These are phyloP conservation scores for Cryomyces antarcticus DNA, from an alignment of 495 filamentous ascomycete species.

Conservation along the genomic window DNA sequence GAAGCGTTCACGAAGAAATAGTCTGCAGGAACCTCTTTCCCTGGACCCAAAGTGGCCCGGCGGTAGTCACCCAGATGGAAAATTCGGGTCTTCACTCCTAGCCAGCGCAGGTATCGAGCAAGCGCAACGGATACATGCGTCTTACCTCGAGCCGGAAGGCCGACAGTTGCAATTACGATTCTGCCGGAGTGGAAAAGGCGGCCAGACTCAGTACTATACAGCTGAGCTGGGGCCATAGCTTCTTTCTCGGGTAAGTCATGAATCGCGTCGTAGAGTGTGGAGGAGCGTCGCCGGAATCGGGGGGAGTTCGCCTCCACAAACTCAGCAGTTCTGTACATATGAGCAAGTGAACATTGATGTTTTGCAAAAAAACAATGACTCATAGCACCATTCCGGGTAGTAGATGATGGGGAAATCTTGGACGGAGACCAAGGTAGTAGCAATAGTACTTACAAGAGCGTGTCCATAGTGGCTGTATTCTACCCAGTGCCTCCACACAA, in stretches of 20 bases:
- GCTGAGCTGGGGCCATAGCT: constrained; percentile 81
- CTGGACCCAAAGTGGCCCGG: constrained; percentile 68
- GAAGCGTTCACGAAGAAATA: constrained; percentile 96
- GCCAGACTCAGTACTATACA: constrained; percentile 95
- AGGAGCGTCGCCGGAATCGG: constrained; percentile 67
- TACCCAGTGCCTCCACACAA: too few relatives aligned
- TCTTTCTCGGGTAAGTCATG: constrained; percentile 76
- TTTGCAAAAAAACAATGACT: neutral
- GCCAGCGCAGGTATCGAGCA: constrained; percentile 88
- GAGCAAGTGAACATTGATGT: neutral
- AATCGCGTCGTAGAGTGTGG: constrained; percentile 91
- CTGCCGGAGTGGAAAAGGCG: constrained; percentile 91
- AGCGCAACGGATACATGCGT: constrained; percentile 96
- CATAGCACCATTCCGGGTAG: too few relatives aligned
- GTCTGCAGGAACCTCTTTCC: constrained; percentile 79
- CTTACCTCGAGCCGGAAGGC: constrained; percentile 88
- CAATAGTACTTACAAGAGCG: constrained; percentile 44
- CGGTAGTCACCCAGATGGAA: constrained; percentile 97
- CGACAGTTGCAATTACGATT: constrained; percentile 93
- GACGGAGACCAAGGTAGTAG: neutral
- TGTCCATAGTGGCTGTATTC: constrained; percentile 38
- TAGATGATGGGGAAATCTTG: too few relatives aligned
- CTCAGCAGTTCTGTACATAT: constrained; percentile 45
- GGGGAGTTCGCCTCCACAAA: constrained; percentile 62
- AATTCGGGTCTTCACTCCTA: constrained; percentile 92